phyloP scores from a whole-genome alignment of 2,329 filamentous ascomycete genomes.

The Amesomyces nigricolor region DNA sequence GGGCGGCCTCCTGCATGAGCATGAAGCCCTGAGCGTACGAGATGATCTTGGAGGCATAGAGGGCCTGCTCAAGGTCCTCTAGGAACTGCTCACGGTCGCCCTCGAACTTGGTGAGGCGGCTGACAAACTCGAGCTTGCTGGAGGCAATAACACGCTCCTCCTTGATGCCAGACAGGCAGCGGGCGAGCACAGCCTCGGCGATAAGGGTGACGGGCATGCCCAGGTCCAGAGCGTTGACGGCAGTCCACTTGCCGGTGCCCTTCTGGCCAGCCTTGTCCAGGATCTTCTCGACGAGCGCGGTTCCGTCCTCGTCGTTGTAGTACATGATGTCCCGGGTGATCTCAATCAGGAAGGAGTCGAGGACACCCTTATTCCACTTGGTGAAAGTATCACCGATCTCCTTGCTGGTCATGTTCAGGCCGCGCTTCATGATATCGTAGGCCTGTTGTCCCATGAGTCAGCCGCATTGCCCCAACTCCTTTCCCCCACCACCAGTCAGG shows the following conservation, averaged over 20 bases:
- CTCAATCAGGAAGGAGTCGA: conserved; percentile 98
- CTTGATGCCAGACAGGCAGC: conserved; percentile 93
- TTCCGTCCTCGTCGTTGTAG: conserved; percentile 92
- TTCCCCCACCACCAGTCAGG: not conserved
- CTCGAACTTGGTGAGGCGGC: conserved; percentile 73
- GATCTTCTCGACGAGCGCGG: conserved; percentile 94
- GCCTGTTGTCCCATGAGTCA: conserved; percentile 51
- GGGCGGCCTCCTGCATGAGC: conserved; percentile 98
- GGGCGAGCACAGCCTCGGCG: conserved; percentile 90
- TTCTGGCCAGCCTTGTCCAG: conserved; percentile 98
- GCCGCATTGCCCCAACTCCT: not conserved
- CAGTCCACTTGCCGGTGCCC: conserved; percentile 99
- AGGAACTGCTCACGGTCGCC: conserved; percentile 93
- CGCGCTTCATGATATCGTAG: conserved; percentile 99
- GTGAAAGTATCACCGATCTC: conserved; percentile 93
- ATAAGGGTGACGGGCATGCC: conserved; percentile 98
- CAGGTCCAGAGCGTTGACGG: conserved; percentile 96
- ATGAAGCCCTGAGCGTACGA: conserved; percentile 99
- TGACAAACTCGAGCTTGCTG: conserved; percentile 64
- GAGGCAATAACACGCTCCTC: conserved; percentile 81
- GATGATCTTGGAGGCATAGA: conserved; percentile 99
- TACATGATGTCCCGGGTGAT: conserved; percentile 99
- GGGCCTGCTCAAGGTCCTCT: conserved; percentile 94
- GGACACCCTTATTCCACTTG: conserved; percentile 97
- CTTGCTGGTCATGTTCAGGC: conserved; percentile 80